Conservation (phyloP, 176 grass and related monocot genomes). For the Carex pumila region DNA sequence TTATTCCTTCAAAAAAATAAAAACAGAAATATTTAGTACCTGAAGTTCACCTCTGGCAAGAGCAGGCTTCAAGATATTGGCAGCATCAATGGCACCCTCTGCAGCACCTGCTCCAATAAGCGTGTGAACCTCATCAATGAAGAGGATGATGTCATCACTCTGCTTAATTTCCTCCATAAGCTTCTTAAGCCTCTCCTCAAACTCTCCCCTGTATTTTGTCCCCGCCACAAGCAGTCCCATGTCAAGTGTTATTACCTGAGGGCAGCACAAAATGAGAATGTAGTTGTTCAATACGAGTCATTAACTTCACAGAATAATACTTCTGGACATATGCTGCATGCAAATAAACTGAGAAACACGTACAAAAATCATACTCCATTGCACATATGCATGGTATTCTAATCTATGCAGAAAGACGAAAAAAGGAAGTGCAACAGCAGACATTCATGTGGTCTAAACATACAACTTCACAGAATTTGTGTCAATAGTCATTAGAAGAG, state of each 20-base stretch:
- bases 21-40: slow-evolving; percentile 36
- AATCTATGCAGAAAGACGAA: slow-evolving; percentile 2
- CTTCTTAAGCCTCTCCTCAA: slow-evolving; percentile 97
- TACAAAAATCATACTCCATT: background rate
- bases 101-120: slow-evolving; percentile 98
- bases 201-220: slow-evolving; percentile 99
- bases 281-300: background rate
- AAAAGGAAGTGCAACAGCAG: slow-evolving; percentile 4
- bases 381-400: background rate
- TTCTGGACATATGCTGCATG: background rate
- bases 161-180: slow-evolving; percentile 99
- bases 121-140: slow-evolving; percentile 99
- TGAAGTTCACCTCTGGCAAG: slow-evolving; percentile 99
- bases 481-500: background rate
- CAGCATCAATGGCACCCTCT: slow-evolving; percentile 98
- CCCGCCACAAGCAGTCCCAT: slow-evolving; percentile 99
- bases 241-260: slow-evolving; percentile 95
- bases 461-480: background rate
- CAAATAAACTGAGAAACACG: background rate
- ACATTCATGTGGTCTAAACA: background rate
- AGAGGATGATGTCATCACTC: slow-evolving; percentile 95
- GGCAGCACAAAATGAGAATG: background rate
- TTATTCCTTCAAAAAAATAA: background rate
- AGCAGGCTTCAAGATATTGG: slow-evolving; percentile 98
- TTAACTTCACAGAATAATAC: background rate